Evolutionary conservation across 768 basidiomycete genomes (phyloP).

Genomic region (Trametes coccinea): DNA sequence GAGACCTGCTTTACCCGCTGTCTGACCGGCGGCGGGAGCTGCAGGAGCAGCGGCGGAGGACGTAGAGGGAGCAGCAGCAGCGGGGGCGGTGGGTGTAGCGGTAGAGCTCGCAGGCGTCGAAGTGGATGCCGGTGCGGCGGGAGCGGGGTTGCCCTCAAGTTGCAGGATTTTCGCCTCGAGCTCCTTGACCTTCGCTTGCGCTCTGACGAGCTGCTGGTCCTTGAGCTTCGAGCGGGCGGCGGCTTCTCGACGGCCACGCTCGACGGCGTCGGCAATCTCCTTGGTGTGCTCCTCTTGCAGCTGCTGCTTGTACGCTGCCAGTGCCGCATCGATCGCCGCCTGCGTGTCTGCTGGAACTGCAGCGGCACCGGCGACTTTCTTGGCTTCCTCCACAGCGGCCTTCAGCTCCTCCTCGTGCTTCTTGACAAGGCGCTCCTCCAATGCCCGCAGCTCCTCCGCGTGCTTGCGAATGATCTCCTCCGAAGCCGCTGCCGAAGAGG

Average conservation of each 20-base stretch:
- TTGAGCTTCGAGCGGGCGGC: constrained; percentile 65
- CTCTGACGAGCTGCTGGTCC: constrained; percentile 64
- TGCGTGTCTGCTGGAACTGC: constrained; percentile 39
- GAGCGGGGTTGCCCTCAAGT: constrained; percentile 51
- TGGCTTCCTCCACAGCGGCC: constrained; percentile 51
- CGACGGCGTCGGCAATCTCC: constrained; percentile 65
- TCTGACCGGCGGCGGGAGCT: constrained; percentile 28
- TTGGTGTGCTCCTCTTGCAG: constrained; percentile 57
- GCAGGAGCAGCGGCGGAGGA: constrained; percentile 15
- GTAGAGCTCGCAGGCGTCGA: neutral
- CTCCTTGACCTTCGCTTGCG: constrained; percentile 64
- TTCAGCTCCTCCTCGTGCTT: constrained; percentile 57
- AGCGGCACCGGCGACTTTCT: constrained; percentile 30
- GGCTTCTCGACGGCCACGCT: constrained; percentile 67
- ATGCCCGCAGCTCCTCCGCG: constrained; percentile 55
- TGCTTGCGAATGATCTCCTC: constrained; percentile 54
- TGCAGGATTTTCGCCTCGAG: constrained; percentile 63
- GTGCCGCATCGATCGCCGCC: constrained; percentile 50
- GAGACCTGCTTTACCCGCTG: constrained; percentile 27
- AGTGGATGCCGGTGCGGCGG: constrained; percentile 31
- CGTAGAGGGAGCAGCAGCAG: constrained; percentile 23
- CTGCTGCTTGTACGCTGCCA: constrained; percentile 44
- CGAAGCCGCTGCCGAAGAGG: constrained; percentile 26
- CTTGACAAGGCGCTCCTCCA: constrained; percentile 53
- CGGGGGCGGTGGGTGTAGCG: constrained; percentile 7